phyloP scores from a whole-genome alignment of 2,329 filamentous ascomycete genomes.

The Anisogramma anomala region DNA sequence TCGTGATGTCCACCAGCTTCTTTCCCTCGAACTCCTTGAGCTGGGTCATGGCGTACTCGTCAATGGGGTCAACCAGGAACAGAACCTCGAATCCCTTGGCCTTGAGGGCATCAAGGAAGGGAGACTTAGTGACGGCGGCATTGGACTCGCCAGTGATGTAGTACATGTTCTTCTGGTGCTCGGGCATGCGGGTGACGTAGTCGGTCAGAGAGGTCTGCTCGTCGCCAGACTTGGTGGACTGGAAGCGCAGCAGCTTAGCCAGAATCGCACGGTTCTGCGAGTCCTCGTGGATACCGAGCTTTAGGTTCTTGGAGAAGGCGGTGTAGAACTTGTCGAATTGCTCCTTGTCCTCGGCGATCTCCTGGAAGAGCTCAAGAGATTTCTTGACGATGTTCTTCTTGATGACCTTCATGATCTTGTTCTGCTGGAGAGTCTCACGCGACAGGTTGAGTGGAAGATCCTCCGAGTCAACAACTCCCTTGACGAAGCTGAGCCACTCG shows the following conservation, averaged over 20 bases:
- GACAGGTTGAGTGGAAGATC: constrained; percentile 98
- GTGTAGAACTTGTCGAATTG: constrained; percentile 99
- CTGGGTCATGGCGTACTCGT: constrained; percentile 98
- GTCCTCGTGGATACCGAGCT: constrained; percentile 99
- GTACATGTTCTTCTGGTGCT: constrained; percentile 99
- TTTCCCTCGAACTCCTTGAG: constrained; percentile 99
- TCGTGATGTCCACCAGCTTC: constrained; percentile 99
- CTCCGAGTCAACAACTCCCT: constrained; percentile 99
- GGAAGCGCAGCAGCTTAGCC: constrained; percentile 97
- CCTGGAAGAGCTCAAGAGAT: constrained; percentile 96
- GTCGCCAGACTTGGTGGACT: constrained; percentile 97
- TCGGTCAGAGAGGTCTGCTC: constrained; percentile 89
- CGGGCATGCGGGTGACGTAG: constrained; percentile 98
- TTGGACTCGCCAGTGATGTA: constrained; percentile 99
- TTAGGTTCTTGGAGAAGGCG: constrained; percentile 99
- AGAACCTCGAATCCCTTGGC: constrained; percentile 99
- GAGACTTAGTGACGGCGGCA: constrained; percentile 95
- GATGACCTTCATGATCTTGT: constrained; percentile 99
- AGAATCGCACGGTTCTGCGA: constrained; percentile 87
- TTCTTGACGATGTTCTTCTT: constrained; percentile 99
- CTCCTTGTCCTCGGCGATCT: constrained; percentile 99
- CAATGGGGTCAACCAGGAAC: constrained; percentile 98
- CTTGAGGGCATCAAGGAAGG: constrained; percentile 97
- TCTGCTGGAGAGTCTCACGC: constrained; percentile 99
- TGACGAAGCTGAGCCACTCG: constrained; percentile 98